Conservation (phyloP, 345 rosid species). For the Bruguiera parviflora region DNA sequence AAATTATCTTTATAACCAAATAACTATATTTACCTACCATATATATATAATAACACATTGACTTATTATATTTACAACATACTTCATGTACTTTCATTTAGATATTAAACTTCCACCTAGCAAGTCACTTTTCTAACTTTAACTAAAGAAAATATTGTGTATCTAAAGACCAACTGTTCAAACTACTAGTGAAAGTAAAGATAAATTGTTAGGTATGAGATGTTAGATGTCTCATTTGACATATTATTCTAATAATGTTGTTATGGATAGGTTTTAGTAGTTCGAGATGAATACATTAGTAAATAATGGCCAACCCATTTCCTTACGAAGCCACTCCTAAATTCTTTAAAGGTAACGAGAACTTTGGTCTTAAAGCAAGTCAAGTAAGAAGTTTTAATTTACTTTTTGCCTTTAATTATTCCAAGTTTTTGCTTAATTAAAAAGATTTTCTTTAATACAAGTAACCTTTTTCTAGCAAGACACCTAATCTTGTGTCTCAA, state of each 20-base stretch:
- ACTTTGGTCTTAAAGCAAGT: slow-evolving; percentile 83
- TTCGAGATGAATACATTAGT: slow-evolving; percentile 74
- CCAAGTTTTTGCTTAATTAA: slow-evolving; percentile 7
- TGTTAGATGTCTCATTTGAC: background rate
- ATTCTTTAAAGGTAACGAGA: slow-evolving; percentile 75
- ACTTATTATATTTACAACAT: no score
- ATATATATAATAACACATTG: no score
- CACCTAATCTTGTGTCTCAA: slow-evolving; percentile 77
- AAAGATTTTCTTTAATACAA: slow-evolving; percentile 37
- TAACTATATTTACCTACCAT: no score
- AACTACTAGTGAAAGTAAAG: slow-evolving; percentile 64
- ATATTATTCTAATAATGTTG: slow-evolving; percentile 15
- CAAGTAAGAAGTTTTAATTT: slow-evolving; percentile 46
- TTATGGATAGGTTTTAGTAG: slow-evolving; percentile 47
- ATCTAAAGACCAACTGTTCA: slow-evolving; percentile 73
- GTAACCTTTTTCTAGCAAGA: slow-evolving; percentile 93
- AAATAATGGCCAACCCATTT: slow-evolving; percentile 97
- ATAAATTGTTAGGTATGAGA: slow-evolving; percentile 18
- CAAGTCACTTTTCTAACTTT: slow-evolving; percentile 88
- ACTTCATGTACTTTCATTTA: slow-evolving; percentile 25
- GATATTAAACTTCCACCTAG: slow-evolving; percentile 93
- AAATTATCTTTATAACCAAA: background rate
- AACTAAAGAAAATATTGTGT: slow-evolving; percentile 86
- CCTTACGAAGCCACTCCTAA: slow-evolving; percentile 72
- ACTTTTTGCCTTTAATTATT: background rate